Percentiles rank a stretch among this genome's conserved stretches.
phyloP scores from a whole-genome alignment of 1,139 yeast species.

The Yamadazyma atlantica region DNA sequence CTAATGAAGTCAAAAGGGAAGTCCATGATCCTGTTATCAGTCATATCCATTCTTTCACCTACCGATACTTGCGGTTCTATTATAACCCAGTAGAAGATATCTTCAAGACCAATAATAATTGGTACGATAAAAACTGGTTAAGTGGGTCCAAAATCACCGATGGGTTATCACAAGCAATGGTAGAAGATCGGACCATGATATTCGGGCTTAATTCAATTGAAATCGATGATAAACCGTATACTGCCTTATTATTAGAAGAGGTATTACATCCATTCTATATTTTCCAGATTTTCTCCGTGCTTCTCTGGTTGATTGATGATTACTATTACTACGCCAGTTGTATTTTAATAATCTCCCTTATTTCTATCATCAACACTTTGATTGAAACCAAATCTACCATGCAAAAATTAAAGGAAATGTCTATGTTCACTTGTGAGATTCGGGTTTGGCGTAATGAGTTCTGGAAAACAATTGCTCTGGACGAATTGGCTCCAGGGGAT shows the following conservation, averaged over 20 bases:
- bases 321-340: slow-evolving; percentile 93
- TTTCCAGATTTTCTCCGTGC: slow-evolving; percentile 87
- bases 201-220: slow-evolving; percentile 79
- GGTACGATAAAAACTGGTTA: slow-evolving; percentile 83
- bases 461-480: slow-evolving; percentile 81
- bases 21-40: slow-evolving; percentile 67
- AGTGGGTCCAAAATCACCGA: slow-evolving; percentile 55
- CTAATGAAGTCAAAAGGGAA: slow-evolving; percentile 17
- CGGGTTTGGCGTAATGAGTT: slow-evolving; percentile 91
- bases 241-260: slow-evolving; percentile 75
- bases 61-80: slow-evolving; percentile 78
- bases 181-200: slow-evolving; percentile 66
- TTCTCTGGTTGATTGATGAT: slow-evolving; percentile 89
- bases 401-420: slow-evolving; percentile 68
- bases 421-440: slow-evolving; percentile 73
- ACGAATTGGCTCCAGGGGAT: slow-evolving; percentile 95
- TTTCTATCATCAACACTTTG: slow-evolving; percentile 77
- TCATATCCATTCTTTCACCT: slow-evolving; percentile 65
- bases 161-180: slow-evolving; percentile 71
- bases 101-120: slow-evolving; percentile 77
- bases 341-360: slow-evolving; percentile 79
- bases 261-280: slow-evolving; percentile 92
- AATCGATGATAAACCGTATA: slow-evolving; percentile 68
- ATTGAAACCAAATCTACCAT: slow-evolving; percentile 81
- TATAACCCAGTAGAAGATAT: slow-evolving; percentile 87